Percentiles rank a stretch among this genome's conserved stretches.
Conservation (phyloP, 2,329 filamentous ascomycete genomes). For the Chalara sp. region DNA sequence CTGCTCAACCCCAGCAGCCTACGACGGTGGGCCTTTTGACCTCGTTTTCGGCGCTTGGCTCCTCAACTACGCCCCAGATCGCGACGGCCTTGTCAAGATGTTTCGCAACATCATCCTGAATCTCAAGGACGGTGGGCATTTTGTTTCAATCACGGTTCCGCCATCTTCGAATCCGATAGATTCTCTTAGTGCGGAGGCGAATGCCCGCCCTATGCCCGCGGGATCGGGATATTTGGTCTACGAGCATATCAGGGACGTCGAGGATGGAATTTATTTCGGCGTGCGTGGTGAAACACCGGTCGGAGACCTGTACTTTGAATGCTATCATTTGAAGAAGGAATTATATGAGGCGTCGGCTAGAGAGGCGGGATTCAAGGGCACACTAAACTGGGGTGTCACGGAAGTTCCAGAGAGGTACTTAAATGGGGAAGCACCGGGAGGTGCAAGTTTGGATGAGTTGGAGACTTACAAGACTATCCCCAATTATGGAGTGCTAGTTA, state of each 20-base stretch:
- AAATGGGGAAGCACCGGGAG: slow-evolving; percentile 14
- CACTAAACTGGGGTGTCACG: slow-evolving; percentile 20
- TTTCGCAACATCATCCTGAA: slow-evolving; percentile 29
- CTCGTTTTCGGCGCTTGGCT: slow-evolving; percentile 31
- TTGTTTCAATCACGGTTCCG: slow-evolving; percentile 25
- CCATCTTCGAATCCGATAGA: slow-evolving; percentile 18
- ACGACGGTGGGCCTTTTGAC: slow-evolving; percentile 26
- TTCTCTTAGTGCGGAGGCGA: slow-evolving; percentile 13
- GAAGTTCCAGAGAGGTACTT: slow-evolving; percentile 18
- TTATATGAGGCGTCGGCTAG: slow-evolving; percentile 25
- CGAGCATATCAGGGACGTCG: slow-evolving; percentile 12
- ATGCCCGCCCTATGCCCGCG: slow-evolving; percentile 8
- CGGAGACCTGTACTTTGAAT: slow-evolving; percentile 19
- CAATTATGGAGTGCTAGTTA: slow-evolving; percentile 19
- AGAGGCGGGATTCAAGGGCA: slow-evolving; percentile 22
- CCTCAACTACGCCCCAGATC: slow-evolving; percentile 30
- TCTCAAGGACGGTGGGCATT: slow-evolving; percentile 29
- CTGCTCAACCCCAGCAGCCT: slow-evolving; percentile 20
- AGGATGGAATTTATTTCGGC: slow-evolving; percentile 15
- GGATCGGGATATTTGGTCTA: slow-evolving; percentile 15
- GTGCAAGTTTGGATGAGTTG: slow-evolving; percentile 19
- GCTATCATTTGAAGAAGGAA: slow-evolving; percentile 24
- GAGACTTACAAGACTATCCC: slow-evolving; percentile 18
- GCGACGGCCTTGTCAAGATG: slow-evolving; percentile 26
- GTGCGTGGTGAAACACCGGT: slow-evolving; percentile 13